Base-by-base conservation (phyloP, 2,329 filamentous ascomycete genomes). In the Biscogniauxia sp. region DNA sequence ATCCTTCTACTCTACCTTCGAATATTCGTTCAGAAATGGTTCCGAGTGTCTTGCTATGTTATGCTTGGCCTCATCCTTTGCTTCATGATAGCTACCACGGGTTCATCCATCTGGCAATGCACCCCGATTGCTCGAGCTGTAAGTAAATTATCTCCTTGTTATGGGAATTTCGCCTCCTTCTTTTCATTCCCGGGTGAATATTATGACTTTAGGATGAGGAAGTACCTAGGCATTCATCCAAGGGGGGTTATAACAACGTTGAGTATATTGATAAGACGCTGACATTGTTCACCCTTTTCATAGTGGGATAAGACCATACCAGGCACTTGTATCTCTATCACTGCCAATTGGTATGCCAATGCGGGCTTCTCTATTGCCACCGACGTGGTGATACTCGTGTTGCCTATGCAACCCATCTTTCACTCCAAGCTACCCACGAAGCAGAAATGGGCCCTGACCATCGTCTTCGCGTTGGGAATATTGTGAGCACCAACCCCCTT, bases 1-100 rank as follows among this genome's bases (percentile, higher is more conserved):
- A 82, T 84, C 56, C 69, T 84, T 6, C 71, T 83, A 2, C 76
- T 85, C 19, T 86, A 84, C 65, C 79, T 82, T 20, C 80, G 81
- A 25, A 82, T 84, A 53, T 85, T 85, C 60, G 73, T 80, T 20
- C 75, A 80, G 53, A 73, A 62, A 53, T 78, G 74, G 70, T 84
- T 84, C 64, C 75, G 77, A 8, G 72, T 75, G 2, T 70, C 76
- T 41, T 82, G 78, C 61, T 76, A 76, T 59, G 59, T 72, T 17
- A 69, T 83, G 45, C 69, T 82, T 20, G 66, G 66, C 53, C 69
- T 83, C 56, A 75, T 84, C 17, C 20, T 77, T 11, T 69, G 73
- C n/a, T 84, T 80, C 69, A 80, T 77, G 65, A 61, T 80, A 5
- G 77, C 75, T n/a, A 78, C 79, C 3, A 75, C 77, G 0, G 66